Evolutionary conservation across 108 stramenopile species (phyloP).

Genomic region (Mediolabrus comicus): DNA sequence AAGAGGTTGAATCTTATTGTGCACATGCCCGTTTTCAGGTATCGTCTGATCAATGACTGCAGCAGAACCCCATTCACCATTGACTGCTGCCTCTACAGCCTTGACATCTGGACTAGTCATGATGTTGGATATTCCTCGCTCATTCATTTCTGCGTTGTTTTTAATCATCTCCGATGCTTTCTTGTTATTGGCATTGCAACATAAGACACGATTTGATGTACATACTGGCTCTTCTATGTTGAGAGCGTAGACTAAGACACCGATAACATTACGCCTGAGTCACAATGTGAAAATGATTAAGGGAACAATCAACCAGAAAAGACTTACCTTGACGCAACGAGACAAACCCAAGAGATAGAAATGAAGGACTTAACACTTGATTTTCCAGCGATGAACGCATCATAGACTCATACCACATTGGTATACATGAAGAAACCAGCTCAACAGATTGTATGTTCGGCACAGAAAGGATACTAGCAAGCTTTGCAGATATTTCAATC

Average conservation of each 20-base stretch:
- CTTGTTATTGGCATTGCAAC: background rate
- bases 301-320: background rate
- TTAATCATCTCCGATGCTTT: background rate
- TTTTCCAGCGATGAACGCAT: slow-evolving; percentile 3
- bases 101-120: slow-evolving; percentile 35
- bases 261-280: background rate
- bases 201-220: slow-evolving; percentile 10
- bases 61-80: slow-evolving; percentile 83
- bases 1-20: slow-evolving; percentile 68
- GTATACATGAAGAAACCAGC: slow-evolving; percentile 1
- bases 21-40: slow-evolving; percentile 56
- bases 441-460: slow-evolving; percentile 45
- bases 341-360: slow-evolving; percentile 32
- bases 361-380: slow-evolving; percentile 14
- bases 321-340: slow-evolving; percentile 32
- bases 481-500: slow-evolving; percentile 31
- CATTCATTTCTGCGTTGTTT: slow-evolving; percentile 1
- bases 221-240: slow-evolving; percentile 2
- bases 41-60: slow-evolving; percentile 60
- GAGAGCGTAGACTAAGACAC: slow-evolving; percentile 15
- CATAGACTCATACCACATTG: slow-evolving; percentile 41
- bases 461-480: slow-evolving; percentile 25
- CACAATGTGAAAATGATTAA: background rate
- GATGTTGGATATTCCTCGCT: slow-evolving; percentile 1
- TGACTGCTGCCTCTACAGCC: slow-evolving; percentile 57